Percentiles rank a stretch among this genome's conserved stretches.
phyloP scores from a whole-genome alignment of 2,329 filamentous ascomycete species.

The Coniochaeta sp. region DNA sequence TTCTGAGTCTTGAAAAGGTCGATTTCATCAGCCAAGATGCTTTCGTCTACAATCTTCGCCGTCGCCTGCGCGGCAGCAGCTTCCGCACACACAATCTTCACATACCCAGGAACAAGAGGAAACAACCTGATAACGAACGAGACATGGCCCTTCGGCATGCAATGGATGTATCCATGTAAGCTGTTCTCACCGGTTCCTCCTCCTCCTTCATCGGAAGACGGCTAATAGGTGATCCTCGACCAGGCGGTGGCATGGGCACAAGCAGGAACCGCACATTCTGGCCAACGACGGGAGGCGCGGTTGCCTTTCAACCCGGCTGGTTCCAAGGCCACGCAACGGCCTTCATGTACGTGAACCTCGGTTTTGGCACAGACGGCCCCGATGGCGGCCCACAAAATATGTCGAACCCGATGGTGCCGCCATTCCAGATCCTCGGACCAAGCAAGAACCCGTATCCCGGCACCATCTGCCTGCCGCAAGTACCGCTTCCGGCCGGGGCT shows the following conservation, averaged over 20 bases:
- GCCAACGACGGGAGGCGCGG: slow-evolving; percentile 80
- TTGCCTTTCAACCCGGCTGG: slow-evolving; percentile 91
- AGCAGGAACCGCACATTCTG: slow-evolving; percentile 85
- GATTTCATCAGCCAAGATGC: slow-evolving; percentile 31
- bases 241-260: slow-evolving; percentile 76
- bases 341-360: slow-evolving; percentile 85
- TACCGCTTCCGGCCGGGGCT: slow-evolving; percentile 69
- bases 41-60: slow-evolving; percentile 34
- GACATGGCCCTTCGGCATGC: slow-evolving; percentile 81
- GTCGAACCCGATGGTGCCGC: slow-evolving; percentile 72
- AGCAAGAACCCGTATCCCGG: slow-evolving; percentile 79
- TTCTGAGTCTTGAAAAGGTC: slow-evolving; percentile 4
- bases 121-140: slow-evolving; percentile 77
- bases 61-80: slow-evolving; percentile 40
- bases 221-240: slow-evolving; percentile 2
- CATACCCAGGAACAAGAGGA: slow-evolving; percentile 81
- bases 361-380: slow-evolving; percentile 64
- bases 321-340: slow-evolving; percentile 82
- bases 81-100: slow-evolving; percentile 72
- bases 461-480: slow-evolving; percentile 81
- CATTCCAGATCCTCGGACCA: slow-evolving; percentile 79
- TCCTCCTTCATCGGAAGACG: not conserved
- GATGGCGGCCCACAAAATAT: slow-evolving; percentile 70
- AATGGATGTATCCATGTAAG: slow-evolving; percentile 94
- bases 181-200: slow-evolving; percentile 11